Evolutionary conservation across 2,329 filamentous ascomycete genomes (phyloP), one percentile per base, ranked within the genome.

Genomic region (Xylariaceae sp.): DNA sequence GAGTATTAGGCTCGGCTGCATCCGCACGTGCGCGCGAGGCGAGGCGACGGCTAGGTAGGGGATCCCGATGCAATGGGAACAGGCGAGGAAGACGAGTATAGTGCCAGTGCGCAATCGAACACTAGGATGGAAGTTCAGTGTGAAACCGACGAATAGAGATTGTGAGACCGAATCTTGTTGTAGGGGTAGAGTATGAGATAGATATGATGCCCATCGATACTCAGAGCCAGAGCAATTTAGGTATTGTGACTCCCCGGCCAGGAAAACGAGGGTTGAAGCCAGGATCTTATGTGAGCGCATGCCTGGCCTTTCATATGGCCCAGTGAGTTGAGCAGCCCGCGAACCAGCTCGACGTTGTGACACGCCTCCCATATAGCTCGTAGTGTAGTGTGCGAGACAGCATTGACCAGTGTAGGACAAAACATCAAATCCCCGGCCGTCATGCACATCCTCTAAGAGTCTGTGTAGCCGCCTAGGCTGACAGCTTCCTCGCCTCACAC

Each of bases 1-100:
- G 47, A 34, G 18, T 19, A 42, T 43, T 45, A 43, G 42, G 39
- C 51, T 57, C 51, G 55, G 53, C 50, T 55, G 55, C 49, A 55
- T 58, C 48, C 53, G 47, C 53, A 58, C 53, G 9, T 17, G 33
- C 16, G 17, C 45, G 31, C 36, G 18, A 38, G 44, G 42, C 16
- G 42, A 39, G 39, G 36, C 43, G 45, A 47, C 36, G 7, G 22
- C 22, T 28, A 28, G 4, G 22, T 28, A 28, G 49, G 48, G 31
- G 19, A 36, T 51, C 40, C 43, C 45, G 45, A 54, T 47, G 22
- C 7, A 28, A 28, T 7, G 22, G 7, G 7, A 28, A 28, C 22
- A 28, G 22, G 7, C 22, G 22, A 4, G 22, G 22, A 52, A 48
- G 34, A 43, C 41, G 45, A 34, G 44, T 43, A 48, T 53, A 57